Base-by-base conservation (phyloP, 345 rosid genomes). In the Bruguiera gymnorhiza region DNA sequence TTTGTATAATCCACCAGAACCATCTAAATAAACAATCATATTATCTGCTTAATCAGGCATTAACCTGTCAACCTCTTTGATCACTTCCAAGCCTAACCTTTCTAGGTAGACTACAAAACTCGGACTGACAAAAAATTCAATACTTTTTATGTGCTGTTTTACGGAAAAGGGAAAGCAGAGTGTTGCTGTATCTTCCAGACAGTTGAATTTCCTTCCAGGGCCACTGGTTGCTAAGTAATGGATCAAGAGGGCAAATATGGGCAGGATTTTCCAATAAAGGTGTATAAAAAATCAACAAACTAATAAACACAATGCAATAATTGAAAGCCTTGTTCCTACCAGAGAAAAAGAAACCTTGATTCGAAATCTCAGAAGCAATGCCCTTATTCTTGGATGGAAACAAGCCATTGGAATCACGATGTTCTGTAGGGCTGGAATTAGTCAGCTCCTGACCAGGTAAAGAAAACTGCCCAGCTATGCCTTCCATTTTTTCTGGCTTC, bases 301-400 rank as follows among this genome's bases (percentile, higher is more conserved):
- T 23, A 13, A 56, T n/a, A 67, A 62, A 50, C 19, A 51, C 10
- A 66, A 56, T 18, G 56, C 29, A 30, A 53, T 60, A 37, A 57
- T 39, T 9, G 19, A 24, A 20, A 46, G 32, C 26, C 64, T 60
- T 60, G 58, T 60, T 57, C 23, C 20, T 52, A 71, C 27, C 26
- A 61, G 21, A 60, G 55, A n/a, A 32, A 79, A 70, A 69, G 81
- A 71, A 53, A 90, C 93, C 91, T 80, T 76, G 81, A 68, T 77
- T 73, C 30, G 78, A 80, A 85, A 67, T 67, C 79, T 78, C 83
- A 59, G 71, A 62, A n/a, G 73, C 39, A 29, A 51, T 67, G 68
- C 71, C 76, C 78, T 83, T 88, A 61, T 69, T 65, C 70, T 80
- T 78, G 67, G 76, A 58, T 16, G 78, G 69, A 62, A 82, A 74